Conservation (phyloP, 305 asterid genomes). For the Rubia peregrina region DNA sequence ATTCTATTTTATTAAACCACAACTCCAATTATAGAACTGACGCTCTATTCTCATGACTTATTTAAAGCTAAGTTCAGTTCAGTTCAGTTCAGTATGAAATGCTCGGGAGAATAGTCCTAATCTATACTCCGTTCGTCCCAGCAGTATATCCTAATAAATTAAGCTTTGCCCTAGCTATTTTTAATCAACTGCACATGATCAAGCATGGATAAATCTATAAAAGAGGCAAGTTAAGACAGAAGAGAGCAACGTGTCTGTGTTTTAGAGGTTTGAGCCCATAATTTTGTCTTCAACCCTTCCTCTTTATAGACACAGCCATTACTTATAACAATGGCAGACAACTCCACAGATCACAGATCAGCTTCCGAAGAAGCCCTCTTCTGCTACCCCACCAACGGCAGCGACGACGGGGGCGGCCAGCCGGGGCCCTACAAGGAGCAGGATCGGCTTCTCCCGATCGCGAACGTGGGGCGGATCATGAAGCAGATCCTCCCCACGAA, state of each 20-base stretch:
- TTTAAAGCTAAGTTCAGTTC: too few relatives aligned
- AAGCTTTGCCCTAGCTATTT: not conserved
- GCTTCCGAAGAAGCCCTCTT: constrained; percentile 6
- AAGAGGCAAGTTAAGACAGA: constrained; percentile 20
- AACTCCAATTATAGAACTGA: too few relatives aligned
- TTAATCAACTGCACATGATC: not conserved
- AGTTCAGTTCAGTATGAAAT: too few relatives aligned
- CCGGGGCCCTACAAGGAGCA: constrained; percentile 17
- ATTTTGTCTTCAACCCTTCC: constrained; percentile 3
- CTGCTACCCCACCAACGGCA: constrained; percentile 3
- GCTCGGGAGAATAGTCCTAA: too few relatives aligned
- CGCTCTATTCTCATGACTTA: too few relatives aligned
- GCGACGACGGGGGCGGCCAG: not conserved
- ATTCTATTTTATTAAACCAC: too few relatives aligned
- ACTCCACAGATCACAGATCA: not conserved
- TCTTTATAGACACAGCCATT: constrained; percentile 12
- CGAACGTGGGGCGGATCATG: constrained; percentile 78
- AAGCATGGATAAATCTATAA: constrained; percentile 7
- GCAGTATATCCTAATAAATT: too few relatives aligned
- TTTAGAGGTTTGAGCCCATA: constrained; percentile 11
- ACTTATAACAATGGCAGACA: not conserved
- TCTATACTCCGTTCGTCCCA: too few relatives aligned
- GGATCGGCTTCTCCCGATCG: constrained; percentile 46
- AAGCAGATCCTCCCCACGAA: constrained; percentile 57
- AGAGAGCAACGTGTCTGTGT: constrained; percentile 15